A percentile compares a stretch with the other conserved stretches of the same genome.
Conservation (phyloP, 2,329 filamentous ascomycete genomes). For the Epichloe sibirici region DNA sequence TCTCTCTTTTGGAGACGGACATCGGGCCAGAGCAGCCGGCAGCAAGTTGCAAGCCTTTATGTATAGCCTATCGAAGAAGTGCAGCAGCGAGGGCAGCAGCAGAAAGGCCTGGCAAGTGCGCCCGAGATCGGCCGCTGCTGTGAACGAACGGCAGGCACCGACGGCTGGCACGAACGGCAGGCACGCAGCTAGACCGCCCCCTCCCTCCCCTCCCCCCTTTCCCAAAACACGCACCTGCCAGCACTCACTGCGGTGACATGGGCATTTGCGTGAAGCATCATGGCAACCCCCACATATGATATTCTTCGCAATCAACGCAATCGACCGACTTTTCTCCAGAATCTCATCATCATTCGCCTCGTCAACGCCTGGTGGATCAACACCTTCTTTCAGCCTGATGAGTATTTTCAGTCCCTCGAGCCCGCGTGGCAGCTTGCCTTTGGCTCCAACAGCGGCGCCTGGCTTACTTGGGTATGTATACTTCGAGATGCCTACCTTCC, state of each 20-base stretch:
- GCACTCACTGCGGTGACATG: background rate
- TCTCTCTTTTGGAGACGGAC: background rate
- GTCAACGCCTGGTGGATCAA: conserved; percentile 65
- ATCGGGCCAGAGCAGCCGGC: background rate
- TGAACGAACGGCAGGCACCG: background rate
- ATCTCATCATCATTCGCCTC: conserved; percentile 57
- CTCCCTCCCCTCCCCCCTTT: background rate
- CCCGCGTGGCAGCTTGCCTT: conserved; percentile 87
- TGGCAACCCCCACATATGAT: conserved; percentile 10
- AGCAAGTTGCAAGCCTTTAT: background rate
- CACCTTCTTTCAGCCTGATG: conserved; percentile 97
- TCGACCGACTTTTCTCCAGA: conserved; percentile 17
- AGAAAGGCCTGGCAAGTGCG: background rate
- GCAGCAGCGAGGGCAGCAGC: background rate
- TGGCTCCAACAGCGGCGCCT: conserved; percentile 64
- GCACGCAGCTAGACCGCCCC: background rate
- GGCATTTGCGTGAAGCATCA: conserved; percentile 6
- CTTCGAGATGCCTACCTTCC: background rate
- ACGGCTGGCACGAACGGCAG: too few species aligned
- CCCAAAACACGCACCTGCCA: background rate
- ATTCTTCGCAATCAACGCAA: conserved; percentile 8
- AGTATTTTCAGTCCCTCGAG: conserved; percentile 92
- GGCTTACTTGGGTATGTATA: conserved; percentile 81
- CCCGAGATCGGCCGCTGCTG: conserved; percentile 1
- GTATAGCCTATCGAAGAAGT: background rate